Percentiles rank a stretch among this genome's conserved stretches.
These are phyloP conservation scores for Trematosphaeria pertusa DNA, from an alignment of 2,329 filamentous ascomycete genomes.

Conservation along the genomic window DNA sequence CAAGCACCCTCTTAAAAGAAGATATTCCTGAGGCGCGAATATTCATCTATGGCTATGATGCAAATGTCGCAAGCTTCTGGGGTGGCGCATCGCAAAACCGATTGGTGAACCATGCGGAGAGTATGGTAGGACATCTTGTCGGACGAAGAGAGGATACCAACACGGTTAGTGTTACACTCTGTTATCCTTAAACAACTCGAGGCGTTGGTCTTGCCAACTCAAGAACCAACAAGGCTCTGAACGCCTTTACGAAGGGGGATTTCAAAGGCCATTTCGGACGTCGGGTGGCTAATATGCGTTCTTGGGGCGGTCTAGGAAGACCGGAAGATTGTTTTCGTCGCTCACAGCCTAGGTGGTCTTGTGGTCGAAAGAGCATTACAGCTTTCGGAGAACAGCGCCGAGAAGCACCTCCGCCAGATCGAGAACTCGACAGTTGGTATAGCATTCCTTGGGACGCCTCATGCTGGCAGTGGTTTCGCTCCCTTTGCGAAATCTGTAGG, in stretches of 20 bases:
- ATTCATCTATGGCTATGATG: slow-evolving; percentile 24
- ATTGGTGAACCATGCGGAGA: slow-evolving; percentile 3
- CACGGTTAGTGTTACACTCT: background rate
- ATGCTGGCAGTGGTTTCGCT: slow-evolving; percentile 11
- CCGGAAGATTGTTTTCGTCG: slow-evolving; percentile 11
- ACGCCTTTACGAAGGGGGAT: no score
- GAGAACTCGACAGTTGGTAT: slow-evolving; percentile 4
- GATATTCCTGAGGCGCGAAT: slow-evolving; percentile 18
- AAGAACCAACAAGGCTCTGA: no score
- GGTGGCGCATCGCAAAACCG: background rate
- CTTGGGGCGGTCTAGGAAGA: background rate
- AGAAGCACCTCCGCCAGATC: slow-evolving; percentile 6
- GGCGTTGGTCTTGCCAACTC: no score
- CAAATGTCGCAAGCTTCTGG: slow-evolving; percentile 20
- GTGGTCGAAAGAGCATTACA: slow-evolving; percentile 6
- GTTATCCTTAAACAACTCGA: no score
- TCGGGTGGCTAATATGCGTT: slow-evolving; percentile 2
- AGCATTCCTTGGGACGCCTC: slow-evolving; percentile 14
- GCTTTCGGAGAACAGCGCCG: background rate
- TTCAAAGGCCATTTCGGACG: no score
- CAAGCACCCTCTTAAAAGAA: slow-evolving; percentile 10
- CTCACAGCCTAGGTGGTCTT: no score
- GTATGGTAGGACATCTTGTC: slow-evolving; percentile 2
- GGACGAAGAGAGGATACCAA: slow-evolving; percentile 1
- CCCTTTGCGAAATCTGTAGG: slow-evolving; percentile 4